These are phyloP conservation scores for Edaphochlamys debaryana DNA, from an alignment of 139 green algal genomes.

Conservation along the genomic window DNA sequence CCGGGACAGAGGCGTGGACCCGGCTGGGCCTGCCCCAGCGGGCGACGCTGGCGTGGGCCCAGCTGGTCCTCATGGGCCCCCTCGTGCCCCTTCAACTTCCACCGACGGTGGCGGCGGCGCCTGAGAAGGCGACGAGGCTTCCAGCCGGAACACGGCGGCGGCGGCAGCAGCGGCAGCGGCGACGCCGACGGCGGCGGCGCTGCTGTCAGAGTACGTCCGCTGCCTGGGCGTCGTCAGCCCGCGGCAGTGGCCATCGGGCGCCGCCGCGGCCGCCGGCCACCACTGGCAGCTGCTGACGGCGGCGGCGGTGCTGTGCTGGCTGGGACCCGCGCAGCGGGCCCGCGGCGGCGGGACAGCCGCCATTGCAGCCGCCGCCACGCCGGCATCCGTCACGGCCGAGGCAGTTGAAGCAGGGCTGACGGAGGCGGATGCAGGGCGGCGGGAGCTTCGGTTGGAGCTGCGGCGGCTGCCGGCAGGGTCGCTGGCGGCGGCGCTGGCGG, in stretches of 20 bases:
- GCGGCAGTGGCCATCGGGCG: too few relatives aligned
- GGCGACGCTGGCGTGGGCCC: neutral
- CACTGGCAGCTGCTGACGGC: constrained; percentile 17
- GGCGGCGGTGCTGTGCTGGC: too few relatives aligned
- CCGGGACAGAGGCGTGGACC: neutral
- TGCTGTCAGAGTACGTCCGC: neutral
- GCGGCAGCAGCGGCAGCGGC: neutral
- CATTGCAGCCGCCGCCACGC: neutral
- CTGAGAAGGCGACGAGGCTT: neutral
- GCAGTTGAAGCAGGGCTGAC: too few relatives aligned
- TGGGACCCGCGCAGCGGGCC: constrained; percentile 11
- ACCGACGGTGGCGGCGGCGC: neutral
- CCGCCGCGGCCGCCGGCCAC: neutral
- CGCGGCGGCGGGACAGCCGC: neutral
- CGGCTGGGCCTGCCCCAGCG: constrained; percentile 1
- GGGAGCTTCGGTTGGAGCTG: neutral
- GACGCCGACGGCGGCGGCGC: too few relatives aligned
- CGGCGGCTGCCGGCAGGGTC: neutral
- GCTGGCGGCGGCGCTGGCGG: neutral
- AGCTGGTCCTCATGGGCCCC: constrained; percentile 3
- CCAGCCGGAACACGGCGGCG: neutral
- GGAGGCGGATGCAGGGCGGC: neutral
- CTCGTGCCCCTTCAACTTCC: neutral
- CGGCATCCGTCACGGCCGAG: neutral
- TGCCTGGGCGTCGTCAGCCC: neutral